Base-by-base conservation (phyloP, 495 filamentous ascomycete species). In the Terfezia claveryi region DNA sequence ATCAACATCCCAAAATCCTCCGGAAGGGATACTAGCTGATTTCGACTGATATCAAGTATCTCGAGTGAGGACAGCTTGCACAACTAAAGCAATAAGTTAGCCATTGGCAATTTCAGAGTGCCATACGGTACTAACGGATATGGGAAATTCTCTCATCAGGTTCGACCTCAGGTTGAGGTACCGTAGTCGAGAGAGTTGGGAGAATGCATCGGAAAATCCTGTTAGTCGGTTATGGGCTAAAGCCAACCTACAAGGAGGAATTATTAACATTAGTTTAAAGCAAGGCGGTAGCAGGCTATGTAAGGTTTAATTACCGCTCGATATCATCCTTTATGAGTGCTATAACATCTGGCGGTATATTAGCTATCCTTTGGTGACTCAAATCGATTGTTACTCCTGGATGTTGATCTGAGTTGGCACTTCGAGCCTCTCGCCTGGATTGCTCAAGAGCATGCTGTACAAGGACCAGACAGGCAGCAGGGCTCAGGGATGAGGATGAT, bases 141-240 rank as follows among this genome's bases (percentile, higher is more conserved):
- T 73, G 8, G 89, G 89, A 64, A 98, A 91, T 64, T 94, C 85
- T 58, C 77, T 79, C 55, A 95, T 84, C 55, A 77, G 73, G 64
- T 98, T 98, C 50, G 80, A 80, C 58, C 89, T 74, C 53, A 94
- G 80, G 62, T 98, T 98, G n/a, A 98, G 79, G 64, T 98, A 98
- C 44, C 85, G 85, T 50, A 98, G 74, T 55, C 84, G 82, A 37
- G 76, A 82, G 68, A 91, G 93, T 61, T 85, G 81, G n/a, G 82
- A 75, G 59, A 98, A 86, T 37, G 83, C 78, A 37, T 77, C 71
- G 0, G 88, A 85, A 53, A 98, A 80, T 37, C 80, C 77, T 37
- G 80, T 74, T 17, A 94, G 69, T 52, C 80, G 80, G 66, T 98
- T 98, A 68, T 94, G 85, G 14, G 87, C 87, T 51, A 94, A 70